phyloP scores from a whole-genome alignment of 1,284 basidiomycete genomes.

The Sporisorium sorghi region DNA sequence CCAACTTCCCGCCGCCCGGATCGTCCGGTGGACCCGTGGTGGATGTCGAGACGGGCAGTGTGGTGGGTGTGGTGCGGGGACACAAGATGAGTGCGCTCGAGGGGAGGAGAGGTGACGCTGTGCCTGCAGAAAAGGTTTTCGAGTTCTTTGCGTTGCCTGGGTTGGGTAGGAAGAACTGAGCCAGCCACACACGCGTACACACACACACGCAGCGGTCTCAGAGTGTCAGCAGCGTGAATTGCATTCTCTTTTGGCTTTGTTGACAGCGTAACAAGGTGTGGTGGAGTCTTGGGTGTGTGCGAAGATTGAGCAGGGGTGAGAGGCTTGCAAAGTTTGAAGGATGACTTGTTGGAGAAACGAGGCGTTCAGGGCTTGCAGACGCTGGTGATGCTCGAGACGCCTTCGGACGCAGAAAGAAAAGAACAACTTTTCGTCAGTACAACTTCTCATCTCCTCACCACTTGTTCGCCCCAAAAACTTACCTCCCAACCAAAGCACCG shows the following conservation, averaged over 20 bases:
- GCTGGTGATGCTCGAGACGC: conserved; percentile 24
- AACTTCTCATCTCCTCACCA: background rate
- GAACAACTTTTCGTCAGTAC: background rate
- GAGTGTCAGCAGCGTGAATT: background rate
- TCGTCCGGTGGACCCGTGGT: conserved; percentile 80
- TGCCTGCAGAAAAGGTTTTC: conserved; percentile 77
- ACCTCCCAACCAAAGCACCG: conserved; percentile 34
- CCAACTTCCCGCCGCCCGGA: conserved; percentile 75
- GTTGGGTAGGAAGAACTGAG: conserved; percentile 1
- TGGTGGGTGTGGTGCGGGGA: conserved; percentile 78
- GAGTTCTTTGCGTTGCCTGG: conserved; percentile 67
- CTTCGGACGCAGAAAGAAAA: conserved; percentile 1
- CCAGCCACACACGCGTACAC: background rate
- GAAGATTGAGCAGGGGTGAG: background rate
- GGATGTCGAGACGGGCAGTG: conserved; percentile 76
- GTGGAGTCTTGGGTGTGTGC: background rate
- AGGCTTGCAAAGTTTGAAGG: no score
- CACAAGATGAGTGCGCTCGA: conserved; percentile 74
- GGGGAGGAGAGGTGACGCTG: conserved; percentile 77
- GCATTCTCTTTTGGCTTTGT: background rate
- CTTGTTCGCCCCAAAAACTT: background rate
- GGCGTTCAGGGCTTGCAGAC: conserved; percentile 30
- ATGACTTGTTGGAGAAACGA: no score
- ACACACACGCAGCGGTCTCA: background rate
- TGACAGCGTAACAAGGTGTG: background rate